Base-by-base conservation (phyloP, 805 yeast species). In the Kuraishia borneana region DNA sequence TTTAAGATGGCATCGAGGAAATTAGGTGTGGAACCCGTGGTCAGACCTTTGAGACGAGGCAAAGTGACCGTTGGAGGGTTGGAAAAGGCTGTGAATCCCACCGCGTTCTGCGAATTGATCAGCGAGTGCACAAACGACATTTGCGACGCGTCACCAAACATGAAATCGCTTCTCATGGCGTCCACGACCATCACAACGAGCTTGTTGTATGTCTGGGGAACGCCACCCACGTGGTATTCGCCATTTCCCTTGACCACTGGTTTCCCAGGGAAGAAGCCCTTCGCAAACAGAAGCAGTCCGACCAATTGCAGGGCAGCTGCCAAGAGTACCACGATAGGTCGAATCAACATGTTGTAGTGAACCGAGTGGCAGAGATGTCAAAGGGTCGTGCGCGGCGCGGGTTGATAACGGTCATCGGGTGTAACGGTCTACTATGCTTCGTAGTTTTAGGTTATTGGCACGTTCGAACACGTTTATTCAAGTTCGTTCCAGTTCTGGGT, bases 31-130 rank as follows among this genome's bases (percentile, higher is more conserved):
- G 96, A 82, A 0, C 98, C 98, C 0, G 96, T 85, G 0, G 96
- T 83, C 18, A 88, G 71, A 6, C 95, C 96, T 55, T 92, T 92
- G 34, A 92, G 62, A 39, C 98, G 68, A 0, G 98, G 98, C 26
- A 92, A 61, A 0, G 98, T 92, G 7, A 92, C 98, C 0, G 98
- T 92, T 3, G 98, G 98, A 2, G 98, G 97, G 42, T 83, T 82
- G 1, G 96, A 79, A 51, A 66, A 83, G 0, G 95, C 95, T 0
- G 98, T 92, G 53, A 75, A 88, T 0, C 96, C 96, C 33, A 88
- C 47, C 0, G 92, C 97, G 23, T 65, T 46, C 8, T 94, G 94
- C 0, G 63, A 43, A 34, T 70, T 66, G 6, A 89, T 59, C 37
- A 88, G 56, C 2, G 56, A 41, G 42, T 89, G 97, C 0, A 82